Evolutionary conservation across 208 protist genomes (phyloP), one percentile per base, ranked within the genome.

Genomic region (Acanthamoeba triangularis): DNA sequence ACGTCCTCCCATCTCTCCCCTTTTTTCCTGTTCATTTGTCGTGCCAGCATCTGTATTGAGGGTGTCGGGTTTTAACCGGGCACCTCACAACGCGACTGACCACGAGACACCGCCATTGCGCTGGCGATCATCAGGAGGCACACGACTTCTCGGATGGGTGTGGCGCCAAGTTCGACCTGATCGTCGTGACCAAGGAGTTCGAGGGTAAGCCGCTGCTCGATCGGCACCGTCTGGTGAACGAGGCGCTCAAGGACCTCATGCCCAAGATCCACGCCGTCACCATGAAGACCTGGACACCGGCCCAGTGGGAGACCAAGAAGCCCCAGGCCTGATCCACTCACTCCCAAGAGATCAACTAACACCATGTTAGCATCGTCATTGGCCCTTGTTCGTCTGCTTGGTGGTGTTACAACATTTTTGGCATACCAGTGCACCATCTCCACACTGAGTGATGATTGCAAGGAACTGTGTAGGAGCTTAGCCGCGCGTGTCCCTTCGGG

Each of bases 271-370:
- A 88, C 28, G 80, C 80, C 6, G 20, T 88, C 80, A 61, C 80
- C 80, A 88, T 88, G 80, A 88, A 88, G 80, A 88, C 80, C 28
- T 88, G 80, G 80, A 88, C 80, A 63, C 80, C 80, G 14, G 80
- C 33, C 2, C 80, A 88, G 47, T 88, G 80, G 80, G 80, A 49
- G 69, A 44, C 37, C 11, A 80, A 80, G 69, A 35, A 80, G 37
- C 69, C 69, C 6, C 11, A 25, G 11, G 54, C 54, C 7, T 61
- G 54, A 61, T 61, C 16, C 11, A 61, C 2, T 2, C 54, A 61
- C 37, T 41, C 37, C 37, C 37, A 41, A 41, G 37, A 41, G 37
- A 41, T 41, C 37, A 3, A 41, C 37, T 59, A 18, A 18, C 37
- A 41, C 37, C 37, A 41, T 41, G 37, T 41, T 41, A 41, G 37